These are phyloP conservation scores for Grosmannia serpens DNA, from an alignment of 2,329 filamentous ascomycete species.

Conservation along the genomic window DNA sequence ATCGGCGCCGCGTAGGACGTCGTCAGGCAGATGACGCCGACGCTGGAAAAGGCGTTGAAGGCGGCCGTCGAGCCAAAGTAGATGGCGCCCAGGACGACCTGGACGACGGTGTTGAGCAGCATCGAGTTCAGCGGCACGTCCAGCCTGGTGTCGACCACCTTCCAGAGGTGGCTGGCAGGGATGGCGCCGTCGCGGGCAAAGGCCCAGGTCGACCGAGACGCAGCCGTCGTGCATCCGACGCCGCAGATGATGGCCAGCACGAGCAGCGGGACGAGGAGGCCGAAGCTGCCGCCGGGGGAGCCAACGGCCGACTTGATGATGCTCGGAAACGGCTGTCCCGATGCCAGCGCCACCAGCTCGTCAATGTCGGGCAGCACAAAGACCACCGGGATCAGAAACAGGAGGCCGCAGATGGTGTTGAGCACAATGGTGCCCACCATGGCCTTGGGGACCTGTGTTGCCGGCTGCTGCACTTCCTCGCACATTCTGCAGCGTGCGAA, in stretches of 20 bases:
- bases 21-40: slow-evolving; percentile 59
- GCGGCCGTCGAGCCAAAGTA: slow-evolving; percentile 59
- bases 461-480: slow-evolving; percentile 45
- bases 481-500: slow-evolving; percentile 44
- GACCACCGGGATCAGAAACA: slow-evolving; percentile 57
- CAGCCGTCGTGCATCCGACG: slow-evolving; percentile 56
- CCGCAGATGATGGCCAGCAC: slow-evolving; percentile 57
- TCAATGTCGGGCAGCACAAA: slow-evolving; percentile 57
- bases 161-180: slow-evolving; percentile 50
- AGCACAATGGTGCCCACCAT: slow-evolving; percentile 58
- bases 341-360: slow-evolving; percentile 38
- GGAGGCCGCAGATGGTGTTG: slow-evolving; percentile 53
- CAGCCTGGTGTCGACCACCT: slow-evolving; percentile 46
- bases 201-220: slow-evolving; percentile 57
- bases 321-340: slow-evolving; percentile 50
- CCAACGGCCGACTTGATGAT: slow-evolving; percentile 55
- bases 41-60: slow-evolving; percentile 62
- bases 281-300: slow-evolving; percentile 48
- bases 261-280: slow-evolving; percentile 51
- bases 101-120: slow-evolving; percentile 57
- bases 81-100: slow-evolving; percentile 53
- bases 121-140: slow-evolving; percentile 60
- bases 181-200: slow-evolving; percentile 62
- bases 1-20: slow-evolving; percentile 55
- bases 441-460: slow-evolving; percentile 59